phyloP scores from a whole-genome alignment of 805 yeast genomes.

The Candida anglica region DNA sequence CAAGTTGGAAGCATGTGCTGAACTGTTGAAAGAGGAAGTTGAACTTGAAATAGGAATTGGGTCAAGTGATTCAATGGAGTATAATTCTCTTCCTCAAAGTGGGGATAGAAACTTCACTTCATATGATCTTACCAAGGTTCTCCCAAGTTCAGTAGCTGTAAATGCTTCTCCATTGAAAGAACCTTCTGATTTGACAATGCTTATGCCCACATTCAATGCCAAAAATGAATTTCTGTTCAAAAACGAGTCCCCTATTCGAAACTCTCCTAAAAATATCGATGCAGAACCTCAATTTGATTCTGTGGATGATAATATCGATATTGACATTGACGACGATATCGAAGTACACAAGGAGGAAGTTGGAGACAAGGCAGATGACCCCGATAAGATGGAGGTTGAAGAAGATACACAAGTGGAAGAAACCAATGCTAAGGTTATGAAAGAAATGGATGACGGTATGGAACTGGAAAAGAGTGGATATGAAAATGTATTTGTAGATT shows the following conservation, averaged over 20 bases:
- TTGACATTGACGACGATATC: conserved; percentile 48
- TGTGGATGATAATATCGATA: conserved; percentile 49
- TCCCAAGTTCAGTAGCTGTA: no score
- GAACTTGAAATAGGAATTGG: no score
- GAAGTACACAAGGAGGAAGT: not conserved
- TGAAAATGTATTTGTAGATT: conserved; percentile 4
- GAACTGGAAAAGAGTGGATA: conserved; percentile 3
- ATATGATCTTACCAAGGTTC: conserved; percentile 30
- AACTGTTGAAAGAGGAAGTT: no score
- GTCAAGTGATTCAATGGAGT: no score
- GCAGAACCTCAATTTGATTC: conserved; percentile 43
- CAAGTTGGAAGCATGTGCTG: no score
- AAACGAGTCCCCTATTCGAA: not conserved
- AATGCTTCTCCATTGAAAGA: conserved; percentile 16
- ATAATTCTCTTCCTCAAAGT: no score
- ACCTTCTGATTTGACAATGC: conserved; percentile 11
- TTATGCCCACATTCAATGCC: conserved; percentile 6
- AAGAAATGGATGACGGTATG: conserved; percentile 6
- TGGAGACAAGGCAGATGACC: no score
- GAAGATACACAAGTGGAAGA: no score
- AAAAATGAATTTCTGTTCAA: conserved; percentile 7
- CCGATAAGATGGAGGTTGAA: not conserved
- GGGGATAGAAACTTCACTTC: conserved; percentile 14
- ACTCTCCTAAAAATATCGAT: conserved; percentile 4
- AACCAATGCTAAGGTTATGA: no score